Evolutionary conservation across 306 rosid genomes (phyloP).

Genomic region (Crataegus laevigata): DNA sequence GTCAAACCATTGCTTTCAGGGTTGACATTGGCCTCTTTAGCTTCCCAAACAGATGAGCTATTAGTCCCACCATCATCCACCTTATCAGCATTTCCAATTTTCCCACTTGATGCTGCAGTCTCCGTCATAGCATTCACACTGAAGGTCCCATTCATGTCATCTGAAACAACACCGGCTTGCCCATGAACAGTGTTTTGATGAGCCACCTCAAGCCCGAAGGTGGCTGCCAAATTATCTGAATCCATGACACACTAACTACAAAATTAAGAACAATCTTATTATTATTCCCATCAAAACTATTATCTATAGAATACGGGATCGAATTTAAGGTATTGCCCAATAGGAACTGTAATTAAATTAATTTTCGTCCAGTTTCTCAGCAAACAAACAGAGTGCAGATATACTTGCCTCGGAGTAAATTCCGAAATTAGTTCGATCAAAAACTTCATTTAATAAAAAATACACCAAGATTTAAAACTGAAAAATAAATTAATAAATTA

Average conservation of each 20-base stretch:
- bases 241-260: slow-evolving; percentile 64
- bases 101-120: slow-evolving; percentile 37
- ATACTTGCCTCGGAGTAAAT: background rate
- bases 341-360: slow-evolving; percentile 2
- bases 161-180: slow-evolving; percentile 26
- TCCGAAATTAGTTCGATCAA: background rate
- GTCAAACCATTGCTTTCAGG: slow-evolving; percentile 28
- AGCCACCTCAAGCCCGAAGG: slow-evolving; percentile 40
- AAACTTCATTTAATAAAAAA: background rate
- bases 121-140: slow-evolving; percentile 11
- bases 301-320: background rate
- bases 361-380: slow-evolving; percentile 15
- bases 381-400: slow-evolving; percentile 10
- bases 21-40: slow-evolving; percentile 37
- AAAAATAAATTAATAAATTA: slow-evolving; percentile 1
- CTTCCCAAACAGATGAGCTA: slow-evolving; percentile 32
- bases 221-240: slow-evolving; percentile 32
- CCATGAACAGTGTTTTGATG: slow-evolving; percentile 55
- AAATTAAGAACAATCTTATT: background rate
- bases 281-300: background rate
- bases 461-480: background rate
- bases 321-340: background rate
- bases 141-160: slow-evolving; percentile 17
- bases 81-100: slow-evolving; percentile 25
- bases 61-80: slow-evolving; percentile 29